phyloP scores from a whole-genome alignment of 2,329 filamentous ascomycete genomes.

The Leptographium procerum region DNA sequence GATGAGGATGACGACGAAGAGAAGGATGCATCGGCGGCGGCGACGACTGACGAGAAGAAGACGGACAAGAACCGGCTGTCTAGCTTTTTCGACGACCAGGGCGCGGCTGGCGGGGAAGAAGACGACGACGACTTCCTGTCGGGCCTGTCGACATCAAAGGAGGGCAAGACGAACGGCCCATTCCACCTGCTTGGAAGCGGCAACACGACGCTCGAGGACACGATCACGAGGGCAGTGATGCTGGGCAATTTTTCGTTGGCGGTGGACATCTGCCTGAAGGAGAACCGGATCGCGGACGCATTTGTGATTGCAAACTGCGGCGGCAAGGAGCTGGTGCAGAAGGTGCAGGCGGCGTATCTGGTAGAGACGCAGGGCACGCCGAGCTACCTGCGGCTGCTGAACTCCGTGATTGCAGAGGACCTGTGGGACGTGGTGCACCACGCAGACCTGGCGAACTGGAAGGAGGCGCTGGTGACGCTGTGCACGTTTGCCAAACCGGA shows the following conservation, averaged over 20 bases:
- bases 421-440: constrained; percentile 98
- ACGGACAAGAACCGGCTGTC: constrained; percentile 56
- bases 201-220: constrained; percentile 75
- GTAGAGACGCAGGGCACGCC: constrained; percentile 71
- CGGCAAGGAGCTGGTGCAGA: constrained; percentile 84
- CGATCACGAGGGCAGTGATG: constrained; percentile 78
- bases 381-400: constrained; percentile 82
- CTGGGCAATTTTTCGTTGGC: constrained; percentile 85
- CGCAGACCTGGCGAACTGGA: constrained; percentile 86
- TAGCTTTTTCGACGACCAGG: constrained; percentile 74
- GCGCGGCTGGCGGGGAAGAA: constrained; percentile 56
- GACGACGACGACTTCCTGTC: constrained; percentile 80
- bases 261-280: constrained; percentile 75
- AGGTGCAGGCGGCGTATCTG: constrained; percentile 85
- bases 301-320: constrained; percentile 98
- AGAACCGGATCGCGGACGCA: constrained; percentile 85
- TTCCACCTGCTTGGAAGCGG: constrained; percentile 79
- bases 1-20: constrained; percentile 14
- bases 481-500: constrained; percentile 89
- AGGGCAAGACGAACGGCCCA: constrained; percentile 64
- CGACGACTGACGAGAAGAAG: constrained; percentile 24
- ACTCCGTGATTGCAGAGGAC: constrained; percentile 90
- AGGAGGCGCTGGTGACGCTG: constrained; percentile 88
- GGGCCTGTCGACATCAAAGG: constrained; percentile 76
- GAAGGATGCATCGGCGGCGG: no score